These are phyloP conservation scores for Lichtheimia hyalospora DNA, from an alignment of 371 early-diverging fungal genomes.

Conservation along the genomic window DNA sequence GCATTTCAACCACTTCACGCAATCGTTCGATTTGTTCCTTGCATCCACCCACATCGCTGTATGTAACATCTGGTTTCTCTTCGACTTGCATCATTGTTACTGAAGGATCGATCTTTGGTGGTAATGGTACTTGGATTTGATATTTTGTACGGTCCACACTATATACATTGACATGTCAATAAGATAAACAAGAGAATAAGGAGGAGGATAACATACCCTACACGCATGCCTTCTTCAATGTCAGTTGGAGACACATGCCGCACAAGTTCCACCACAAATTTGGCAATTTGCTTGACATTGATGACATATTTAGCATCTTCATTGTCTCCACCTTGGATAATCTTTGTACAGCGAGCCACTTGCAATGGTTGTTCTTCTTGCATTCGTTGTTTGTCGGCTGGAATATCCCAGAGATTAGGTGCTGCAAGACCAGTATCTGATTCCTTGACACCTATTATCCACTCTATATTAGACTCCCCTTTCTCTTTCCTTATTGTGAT, in stretches of 20 bases:
- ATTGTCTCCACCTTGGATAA: conserved; percentile 78
- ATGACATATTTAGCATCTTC: conserved; percentile 96
- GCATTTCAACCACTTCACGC: conserved; percentile 99
- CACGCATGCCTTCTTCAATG: conserved; percentile 99
- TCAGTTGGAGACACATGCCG: conserved; percentile 97
- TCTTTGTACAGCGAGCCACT: conserved; percentile 98
- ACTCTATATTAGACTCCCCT: background rate
- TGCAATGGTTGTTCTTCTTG: conserved; percentile 97
- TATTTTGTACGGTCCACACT: conserved; percentile 99
- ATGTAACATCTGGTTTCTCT: conserved; percentile 99
- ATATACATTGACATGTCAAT: background rate
- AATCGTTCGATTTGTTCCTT: conserved; percentile 99
- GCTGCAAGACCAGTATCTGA: conserved; percentile 99
- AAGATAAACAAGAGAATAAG: background rate
- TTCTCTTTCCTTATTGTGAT: background rate
- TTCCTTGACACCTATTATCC: conserved; percentile 91
- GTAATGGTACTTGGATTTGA: conserved; percentile 94
- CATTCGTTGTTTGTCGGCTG: conserved; percentile 97
- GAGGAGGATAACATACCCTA: conserved; percentile 70
- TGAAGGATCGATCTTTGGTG: conserved; percentile 94
- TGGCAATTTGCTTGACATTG: conserved; percentile 99
- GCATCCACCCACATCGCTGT: conserved; percentile 99
- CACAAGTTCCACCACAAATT: conserved; percentile 98
- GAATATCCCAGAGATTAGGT: conserved; percentile 98
- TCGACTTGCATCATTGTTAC: conserved; percentile 99